phyloP scores from a whole-genome alignment of 2,329 filamentous ascomycete species.

The Aspergillus oerlinghausenensis region DNA sequence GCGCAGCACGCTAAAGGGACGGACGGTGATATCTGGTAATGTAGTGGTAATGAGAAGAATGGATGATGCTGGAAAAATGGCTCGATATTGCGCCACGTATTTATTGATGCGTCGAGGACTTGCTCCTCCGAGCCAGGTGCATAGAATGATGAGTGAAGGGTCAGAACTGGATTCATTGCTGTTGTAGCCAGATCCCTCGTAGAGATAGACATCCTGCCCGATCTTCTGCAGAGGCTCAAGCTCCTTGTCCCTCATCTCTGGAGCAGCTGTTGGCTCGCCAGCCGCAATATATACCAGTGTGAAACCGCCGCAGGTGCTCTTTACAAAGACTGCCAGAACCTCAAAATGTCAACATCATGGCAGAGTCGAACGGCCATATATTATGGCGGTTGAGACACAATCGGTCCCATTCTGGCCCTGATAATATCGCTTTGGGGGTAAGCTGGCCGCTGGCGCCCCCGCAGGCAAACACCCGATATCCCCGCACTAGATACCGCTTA shows the following conservation, averaged over 20 bases:
- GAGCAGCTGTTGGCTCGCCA: too few species aligned
- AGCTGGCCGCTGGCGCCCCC: background rate
- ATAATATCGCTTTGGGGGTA: background rate
- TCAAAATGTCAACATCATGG: too few species aligned
- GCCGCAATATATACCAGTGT: too few species aligned
- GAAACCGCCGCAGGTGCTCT: too few species aligned
- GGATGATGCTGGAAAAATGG: conserved; percentile 15
- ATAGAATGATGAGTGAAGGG: conserved; percentile 21
- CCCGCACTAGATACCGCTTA: background rate
- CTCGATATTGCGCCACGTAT: conserved; percentile 18
- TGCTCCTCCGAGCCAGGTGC: conserved; percentile 25
- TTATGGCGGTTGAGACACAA: background rate
- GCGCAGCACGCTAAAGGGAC: conserved; percentile 14
- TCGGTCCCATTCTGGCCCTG: background rate
- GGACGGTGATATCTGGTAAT: conserved; percentile 14
- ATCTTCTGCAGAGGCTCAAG: too few species aligned
- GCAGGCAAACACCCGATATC: background rate
- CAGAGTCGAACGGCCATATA: background rate
- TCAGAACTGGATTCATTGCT: background rate
- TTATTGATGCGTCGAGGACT: conserved; percentile 24
- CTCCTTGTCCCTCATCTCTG: too few species aligned
- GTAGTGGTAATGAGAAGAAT: conserved; percentile 20
- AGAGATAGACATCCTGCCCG: too few species aligned
- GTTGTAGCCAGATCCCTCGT: too few species aligned
- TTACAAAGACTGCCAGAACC: too few species aligned